Base-by-base conservation (phyloP, 192 early-diverging fungal species). In the Pilobolus umbonatus region DNA sequence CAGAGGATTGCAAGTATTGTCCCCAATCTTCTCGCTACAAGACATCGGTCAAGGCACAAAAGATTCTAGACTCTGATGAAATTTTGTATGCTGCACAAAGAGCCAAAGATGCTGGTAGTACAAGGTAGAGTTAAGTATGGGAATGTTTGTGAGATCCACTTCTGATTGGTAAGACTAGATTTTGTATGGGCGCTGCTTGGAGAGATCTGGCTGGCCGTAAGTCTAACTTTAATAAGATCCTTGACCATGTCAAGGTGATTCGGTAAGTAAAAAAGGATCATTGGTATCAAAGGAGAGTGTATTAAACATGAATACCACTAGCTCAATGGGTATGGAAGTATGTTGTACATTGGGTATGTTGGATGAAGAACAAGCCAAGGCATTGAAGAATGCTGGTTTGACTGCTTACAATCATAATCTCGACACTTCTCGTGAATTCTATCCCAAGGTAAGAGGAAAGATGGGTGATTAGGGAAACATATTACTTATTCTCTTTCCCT, bases 181-280 rank as follows among this genome's bases (percentile, higher is more conserved):
- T 91, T 75, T 91, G 89, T 67, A 91, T 91, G 89, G 89, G 89
- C 55, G 87, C 89, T 55, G 89, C 89, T 17, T 91, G 89, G 89
- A 75, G 89, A 63, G 87, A 89, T 64, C 60, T 89, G 35, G 71
- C 82, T 24, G 89, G 89, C 36, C 81, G 89, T 39, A 91, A 89
- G 70, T 81, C 78, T 59, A 89, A 91, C 82, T 88, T 91, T 71
- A 88, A 86, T 47, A 81, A 82, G 62, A 87, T 91, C 72, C 60
- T 86, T 19, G 67, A 71, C 42, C 85, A 88, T 61, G 86, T 91
- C 36, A 80, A 76, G 42, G 85, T 88, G 60, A 89, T 91, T 71
- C 79, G 82, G 80, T 85, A 69, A 58, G 65, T 45, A 30, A 12
- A 25, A 43, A 8, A 42, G 19, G 29, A 31, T 42, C 28, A 8